Conservation (phyloP, 1,284 basidiomycete species). For the Sporisorium sorghi region DNA sequence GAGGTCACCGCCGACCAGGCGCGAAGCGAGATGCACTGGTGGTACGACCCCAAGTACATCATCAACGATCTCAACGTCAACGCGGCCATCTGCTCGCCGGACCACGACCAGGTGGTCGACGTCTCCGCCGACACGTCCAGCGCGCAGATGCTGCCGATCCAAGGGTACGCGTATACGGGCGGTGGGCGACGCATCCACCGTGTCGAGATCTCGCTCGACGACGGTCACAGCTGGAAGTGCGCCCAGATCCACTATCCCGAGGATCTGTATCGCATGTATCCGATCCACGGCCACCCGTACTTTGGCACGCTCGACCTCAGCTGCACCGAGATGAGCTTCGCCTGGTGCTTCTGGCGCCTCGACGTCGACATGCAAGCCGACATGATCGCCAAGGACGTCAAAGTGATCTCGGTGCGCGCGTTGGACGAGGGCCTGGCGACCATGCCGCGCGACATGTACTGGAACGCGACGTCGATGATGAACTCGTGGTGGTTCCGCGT, state of each 20-base stretch:
- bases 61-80: slow-evolving; percentile 76
- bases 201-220: slow-evolving; percentile 76
- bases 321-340: slow-evolving; percentile 74
- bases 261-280: slow-evolving; percentile 73
- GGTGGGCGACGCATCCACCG: slow-evolving; percentile 76
- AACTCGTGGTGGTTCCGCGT: slow-evolving; percentile 76
- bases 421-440: slow-evolving; percentile 74
- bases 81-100: slow-evolving; percentile 75
- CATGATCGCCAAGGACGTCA: slow-evolving; percentile 70
- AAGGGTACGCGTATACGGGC: slow-evolving; percentile 78
- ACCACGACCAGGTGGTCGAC: slow-evolving; percentile 74
- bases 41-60: slow-evolving; percentile 75
- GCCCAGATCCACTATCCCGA: slow-evolving; percentile 74
- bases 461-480: slow-evolving; percentile 75
- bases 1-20: slow-evolving; percentile 75
- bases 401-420: slow-evolving; percentile 74
- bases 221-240: slow-evolving; percentile 74
- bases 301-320: slow-evolving; percentile 73
- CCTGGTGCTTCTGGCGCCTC: slow-evolving; percentile 78
- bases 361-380: slow-evolving; percentile 69
- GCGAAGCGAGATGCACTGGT: slow-evolving; percentile 75
- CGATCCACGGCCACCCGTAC: slow-evolving; percentile 63
- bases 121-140: slow-evolving; percentile 19
- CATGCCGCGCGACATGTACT: slow-evolving; percentile 74
- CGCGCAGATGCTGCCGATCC: slow-evolving; percentile 52